Evolutionary conservation across 2,329 filamentous ascomycete genomes (phyloP).

Genomic region (Paecilomyces formosus): DNA sequence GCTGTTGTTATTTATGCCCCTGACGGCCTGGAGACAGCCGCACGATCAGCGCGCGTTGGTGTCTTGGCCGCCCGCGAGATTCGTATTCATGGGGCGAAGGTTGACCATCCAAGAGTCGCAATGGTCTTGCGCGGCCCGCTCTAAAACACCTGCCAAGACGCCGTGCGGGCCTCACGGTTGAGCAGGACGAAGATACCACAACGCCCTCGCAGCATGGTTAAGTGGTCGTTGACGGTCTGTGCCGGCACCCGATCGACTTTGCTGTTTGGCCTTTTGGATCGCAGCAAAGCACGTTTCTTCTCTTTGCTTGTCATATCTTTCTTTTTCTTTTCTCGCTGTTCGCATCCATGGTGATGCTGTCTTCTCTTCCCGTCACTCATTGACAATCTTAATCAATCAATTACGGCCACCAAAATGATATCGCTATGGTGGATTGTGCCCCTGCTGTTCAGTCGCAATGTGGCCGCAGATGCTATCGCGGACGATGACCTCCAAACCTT

Average conservation of each 20-base stretch:
- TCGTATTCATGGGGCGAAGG: background rate
- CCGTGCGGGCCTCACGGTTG: background rate
- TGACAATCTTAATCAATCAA: background rate
- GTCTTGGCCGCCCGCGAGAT: background rate
- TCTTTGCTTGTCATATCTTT: background rate
- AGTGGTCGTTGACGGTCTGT: background rate
- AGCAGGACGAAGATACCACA: background rate
- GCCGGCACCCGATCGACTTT: background rate
- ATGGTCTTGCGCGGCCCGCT: background rate
- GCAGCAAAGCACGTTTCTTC: background rate
- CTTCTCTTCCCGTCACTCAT: background rate
- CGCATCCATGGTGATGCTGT: background rate
- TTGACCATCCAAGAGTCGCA: background rate
- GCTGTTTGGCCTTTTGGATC: background rate
- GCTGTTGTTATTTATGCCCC: background rate
- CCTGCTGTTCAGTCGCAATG: background rate
- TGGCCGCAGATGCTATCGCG: background rate
- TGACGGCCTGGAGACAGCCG: background rate
- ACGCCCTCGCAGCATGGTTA: background rate
- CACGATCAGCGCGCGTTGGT: background rate
- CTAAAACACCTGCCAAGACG: background rate
- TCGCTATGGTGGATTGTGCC: background rate
- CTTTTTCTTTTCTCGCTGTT: background rate
- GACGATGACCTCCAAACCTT: constrained; percentile 28
- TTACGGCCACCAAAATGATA: background rate